These are phyloP conservation scores for Gastrodia elata DNA, from an alignment of 106 monocot genomes.

Conservation along the genomic window DNA sequence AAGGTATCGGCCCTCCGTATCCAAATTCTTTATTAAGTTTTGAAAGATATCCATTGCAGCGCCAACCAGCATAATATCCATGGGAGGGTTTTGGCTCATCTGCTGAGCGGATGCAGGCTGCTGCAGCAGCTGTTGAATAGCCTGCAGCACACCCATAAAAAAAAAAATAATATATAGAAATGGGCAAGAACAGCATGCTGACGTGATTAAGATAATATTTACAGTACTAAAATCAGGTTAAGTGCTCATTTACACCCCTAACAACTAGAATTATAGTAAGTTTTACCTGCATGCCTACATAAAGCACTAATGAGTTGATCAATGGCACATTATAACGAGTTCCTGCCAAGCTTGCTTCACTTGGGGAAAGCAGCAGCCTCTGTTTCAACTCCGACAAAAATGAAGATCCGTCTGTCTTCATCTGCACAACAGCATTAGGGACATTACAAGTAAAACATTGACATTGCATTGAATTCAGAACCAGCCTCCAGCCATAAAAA, in stretches of 20 bases:
- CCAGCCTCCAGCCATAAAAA: background rate
- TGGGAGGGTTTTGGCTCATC: slow-evolving; percentile 35
- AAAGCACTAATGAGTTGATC: slow-evolving; percentile 93
- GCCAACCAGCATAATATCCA: slow-evolving; percentile 60
- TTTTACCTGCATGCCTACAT: slow-evolving; percentile 93
- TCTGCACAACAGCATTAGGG: slow-evolving; percentile 28
- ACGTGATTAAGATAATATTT: too few relatives aligned
- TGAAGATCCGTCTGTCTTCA: slow-evolving; percentile 48
- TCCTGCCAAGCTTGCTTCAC: slow-evolving; percentile 53
- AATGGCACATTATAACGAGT: slow-evolving; percentile 94
- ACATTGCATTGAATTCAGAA: background rate
- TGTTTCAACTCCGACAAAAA: slow-evolving; percentile 79
- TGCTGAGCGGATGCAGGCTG: slow-evolving; percentile 39
- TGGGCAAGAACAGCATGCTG: background rate
- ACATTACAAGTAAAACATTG: background rate
- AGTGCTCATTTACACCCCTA: too few relatives aligned
- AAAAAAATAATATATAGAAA: background rate
- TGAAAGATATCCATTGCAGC: slow-evolving; percentile 82
- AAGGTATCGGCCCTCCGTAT: slow-evolving; percentile 87
- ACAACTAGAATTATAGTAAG: background rate
- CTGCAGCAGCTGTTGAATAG: slow-evolving; percentile 72
- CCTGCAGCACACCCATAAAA: slow-evolving; percentile 29
- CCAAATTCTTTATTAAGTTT: slow-evolving; percentile 55
- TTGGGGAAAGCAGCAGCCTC: slow-evolving; percentile 56
- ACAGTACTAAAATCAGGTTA: too few relatives aligned